Percentiles rank a stretch among this genome's conserved stretches.
These are phyloP conservation scores for Ligustrum vulgare DNA, from an alignment of 257 asterid genomes.

Conservation along the genomic window DNA sequence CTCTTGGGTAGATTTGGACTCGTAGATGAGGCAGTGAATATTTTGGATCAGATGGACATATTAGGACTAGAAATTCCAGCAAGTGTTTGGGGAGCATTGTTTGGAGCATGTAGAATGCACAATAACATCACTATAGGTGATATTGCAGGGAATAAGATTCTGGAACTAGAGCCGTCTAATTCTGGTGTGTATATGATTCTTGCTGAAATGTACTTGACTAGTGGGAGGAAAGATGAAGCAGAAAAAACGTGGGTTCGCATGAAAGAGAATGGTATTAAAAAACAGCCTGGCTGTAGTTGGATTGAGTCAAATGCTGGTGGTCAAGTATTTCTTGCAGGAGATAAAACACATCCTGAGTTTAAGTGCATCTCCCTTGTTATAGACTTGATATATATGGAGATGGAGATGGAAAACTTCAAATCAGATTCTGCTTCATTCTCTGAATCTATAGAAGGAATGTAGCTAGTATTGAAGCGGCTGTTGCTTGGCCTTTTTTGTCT, in stretches of 20 bases:
- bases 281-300: slow-evolving; percentile 81
- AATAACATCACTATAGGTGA: slow-evolving; percentile 45
- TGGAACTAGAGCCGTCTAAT: slow-evolving; percentile 56
- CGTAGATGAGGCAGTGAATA: slow-evolving; percentile 45
- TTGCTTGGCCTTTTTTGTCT: not conserved
- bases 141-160: slow-evolving; percentile 56
- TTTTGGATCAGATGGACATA: slow-evolving; percentile 38
- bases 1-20: slow-evolving; percentile 61
- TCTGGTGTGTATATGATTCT: slow-evolving; percentile 66
- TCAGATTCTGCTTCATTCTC: slow-evolving; percentile 1
- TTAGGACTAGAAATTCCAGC: slow-evolving; percentile 44
- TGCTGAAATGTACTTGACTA: slow-evolving; percentile 51
- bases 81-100: slow-evolving; percentile 69
- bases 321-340: slow-evolving; percentile 62
- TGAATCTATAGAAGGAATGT: slow-evolving; percentile 13
- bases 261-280: slow-evolving; percentile 61
- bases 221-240: slow-evolving; percentile 54
- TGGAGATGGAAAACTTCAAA: slow-evolving; percentile 20
- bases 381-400: slow-evolving; percentile 46
- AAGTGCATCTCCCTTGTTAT: slow-evolving; percentile 30
- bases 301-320: slow-evolving; percentile 51
- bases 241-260: slow-evolving; percentile 48
- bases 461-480: not conserved
- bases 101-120: slow-evolving; percentile 69
- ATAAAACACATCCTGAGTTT: slow-evolving; percentile 48